A percentile compares a stretch with the other conserved stretches of the same genome.
phyloP scores from a whole-genome alignment of 257 asterid genomes.

The Handroanthus guayacan region DNA sequence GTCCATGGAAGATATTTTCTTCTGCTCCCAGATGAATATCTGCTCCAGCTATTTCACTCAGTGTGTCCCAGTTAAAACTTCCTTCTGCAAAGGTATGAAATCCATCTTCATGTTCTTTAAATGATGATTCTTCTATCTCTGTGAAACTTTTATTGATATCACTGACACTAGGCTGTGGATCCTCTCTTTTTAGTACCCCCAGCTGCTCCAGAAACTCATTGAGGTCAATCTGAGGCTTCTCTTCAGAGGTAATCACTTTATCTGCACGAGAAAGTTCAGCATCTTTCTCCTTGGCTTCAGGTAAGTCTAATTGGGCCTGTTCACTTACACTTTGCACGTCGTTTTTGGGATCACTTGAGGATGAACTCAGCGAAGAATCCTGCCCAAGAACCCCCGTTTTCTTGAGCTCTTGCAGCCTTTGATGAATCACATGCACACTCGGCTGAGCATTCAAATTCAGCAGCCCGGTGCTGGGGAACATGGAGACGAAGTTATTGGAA shows the following conservation, averaged over 20 bases:
- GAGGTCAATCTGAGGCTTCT: slow-evolving; percentile 92
- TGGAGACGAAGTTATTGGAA: slow-evolving; percentile 50
- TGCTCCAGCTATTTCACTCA: slow-evolving; percentile 65
- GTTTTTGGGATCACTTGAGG: slow-evolving; percentile 49
- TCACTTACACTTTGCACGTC: slow-evolving; percentile 37
- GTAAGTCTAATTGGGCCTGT: slow-evolving; percentile 37
- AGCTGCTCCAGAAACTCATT: slow-evolving; percentile 89
- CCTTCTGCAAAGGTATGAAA: slow-evolving; percentile 49
- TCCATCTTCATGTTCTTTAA: slow-evolving; percentile 44
- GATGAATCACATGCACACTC: slow-evolving; percentile 87
- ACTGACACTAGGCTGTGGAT: slow-evolving; percentile 46
- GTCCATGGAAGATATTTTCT: slow-evolving; percentile 45
- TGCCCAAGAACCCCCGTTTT: slow-evolving; percentile 56
- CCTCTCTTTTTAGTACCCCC: slow-evolving; percentile 72
- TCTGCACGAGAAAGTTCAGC: slow-evolving; percentile 40
- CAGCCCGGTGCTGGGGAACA: slow-evolving; percentile 68
- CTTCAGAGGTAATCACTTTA: slow-evolving; percentile 44
- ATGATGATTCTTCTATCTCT: slow-evolving; percentile 52
- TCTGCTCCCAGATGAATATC: slow-evolving; percentile 57
- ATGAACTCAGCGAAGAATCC: slow-evolving; percentile 58
- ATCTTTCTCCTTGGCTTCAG: slow-evolving; percentile 44
- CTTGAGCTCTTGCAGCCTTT: slow-evolving; percentile 88
- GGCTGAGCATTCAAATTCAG: slow-evolving; percentile 89
- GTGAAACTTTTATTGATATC: slow-evolving; percentile 39
- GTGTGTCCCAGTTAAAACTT: slow-evolving; percentile 75